A percentile compares a stretch with the other conserved stretches of the same genome.
Conservation (phyloP, 257 asterid genomes). For the Gynochthodes officinalis region DNA sequence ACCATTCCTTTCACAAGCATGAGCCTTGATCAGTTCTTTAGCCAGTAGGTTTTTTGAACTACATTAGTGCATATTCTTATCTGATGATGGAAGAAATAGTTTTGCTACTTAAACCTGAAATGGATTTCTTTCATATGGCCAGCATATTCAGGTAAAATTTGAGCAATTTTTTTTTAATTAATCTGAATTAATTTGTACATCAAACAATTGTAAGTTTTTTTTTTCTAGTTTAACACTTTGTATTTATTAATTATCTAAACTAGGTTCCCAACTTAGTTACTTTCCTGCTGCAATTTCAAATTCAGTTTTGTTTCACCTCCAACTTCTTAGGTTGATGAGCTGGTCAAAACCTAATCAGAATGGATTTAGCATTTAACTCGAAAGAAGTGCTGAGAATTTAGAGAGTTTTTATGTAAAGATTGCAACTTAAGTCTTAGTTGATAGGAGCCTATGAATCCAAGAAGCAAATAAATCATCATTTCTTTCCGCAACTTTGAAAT, state of each 20-base stretch:
- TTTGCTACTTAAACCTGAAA: background rate
- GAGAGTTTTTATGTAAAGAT: background rate
- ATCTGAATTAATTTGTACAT: background rate
- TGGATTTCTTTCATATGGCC: background rate
- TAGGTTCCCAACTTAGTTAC: background rate
- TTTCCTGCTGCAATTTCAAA: background rate
- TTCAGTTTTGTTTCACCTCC: background rate
- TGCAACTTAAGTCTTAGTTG: too few species aligned
- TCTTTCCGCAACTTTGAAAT: background rate
- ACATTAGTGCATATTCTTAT: background rate
- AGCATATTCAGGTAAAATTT: background rate
- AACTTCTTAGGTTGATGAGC: background rate
- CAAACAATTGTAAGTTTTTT: background rate
- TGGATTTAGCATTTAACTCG: background rate
- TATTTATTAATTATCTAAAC: background rate
- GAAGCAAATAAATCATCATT: background rate
- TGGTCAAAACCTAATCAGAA: background rate
- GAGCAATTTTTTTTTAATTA: too few species aligned
- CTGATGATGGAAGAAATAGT: background rate
- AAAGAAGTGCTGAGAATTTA: background rate
- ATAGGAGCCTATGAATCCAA: background rate
- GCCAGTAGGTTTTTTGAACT: background rate
- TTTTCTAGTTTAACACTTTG: background rate
- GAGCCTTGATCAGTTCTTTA: background rate
- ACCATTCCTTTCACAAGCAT: background rate